Evolutionary conservation across 2,329 filamentous ascomycete species (phyloP).

Genomic region (Simplicillium sp.): DNA sequence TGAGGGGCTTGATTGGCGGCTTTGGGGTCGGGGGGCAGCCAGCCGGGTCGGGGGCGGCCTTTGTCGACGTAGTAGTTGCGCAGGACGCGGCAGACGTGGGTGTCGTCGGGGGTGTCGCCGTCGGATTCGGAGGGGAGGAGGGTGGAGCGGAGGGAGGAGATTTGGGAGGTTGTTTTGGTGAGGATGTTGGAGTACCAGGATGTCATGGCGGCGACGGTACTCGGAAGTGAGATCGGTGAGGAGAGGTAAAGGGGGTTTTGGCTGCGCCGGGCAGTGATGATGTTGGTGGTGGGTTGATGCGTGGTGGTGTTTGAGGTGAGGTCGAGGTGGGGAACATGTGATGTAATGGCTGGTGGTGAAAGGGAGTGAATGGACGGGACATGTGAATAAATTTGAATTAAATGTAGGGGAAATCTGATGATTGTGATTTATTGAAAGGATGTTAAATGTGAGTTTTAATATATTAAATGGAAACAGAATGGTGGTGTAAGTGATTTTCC

Average conservation of each 20-base stretch:
- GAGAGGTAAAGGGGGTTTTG: too few relatives aligned
- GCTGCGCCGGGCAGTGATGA: too few relatives aligned
- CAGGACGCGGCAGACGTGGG: slow-evolving; percentile 87
- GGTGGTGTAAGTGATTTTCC: too few relatives aligned
- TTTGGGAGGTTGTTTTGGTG: slow-evolving; percentile 54
- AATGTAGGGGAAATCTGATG: too few relatives aligned
- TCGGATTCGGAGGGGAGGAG: slow-evolving; percentile 58
- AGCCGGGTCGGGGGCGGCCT: slow-evolving; percentile 67
- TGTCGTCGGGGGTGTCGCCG: slow-evolving; percentile 78
- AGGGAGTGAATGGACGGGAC: too few relatives aligned
- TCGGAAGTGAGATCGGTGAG: too few relatives aligned
- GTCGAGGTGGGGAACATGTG: neutral
- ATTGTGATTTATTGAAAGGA: too few relatives aligned
- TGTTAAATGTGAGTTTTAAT: too few relatives aligned
- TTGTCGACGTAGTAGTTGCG: slow-evolving; percentile 91
- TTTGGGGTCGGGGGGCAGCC: slow-evolving; percentile 89
- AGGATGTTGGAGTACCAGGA: slow-evolving; percentile 73
- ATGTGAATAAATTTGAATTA: too few relatives aligned
- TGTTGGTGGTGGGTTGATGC: neutral
- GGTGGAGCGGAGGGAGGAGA: slow-evolving; percentile 58
- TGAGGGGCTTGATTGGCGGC: slow-evolving; percentile 43
- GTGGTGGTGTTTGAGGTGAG: neutral
- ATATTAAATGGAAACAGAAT: too few relatives aligned
- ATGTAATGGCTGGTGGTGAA: neutral
- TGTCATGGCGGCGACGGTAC: slow-evolving; percentile 52